Conservation (phyloP, 2,329 filamentous ascomycete genomes). For the Colletotrichum falcatum region DNA sequence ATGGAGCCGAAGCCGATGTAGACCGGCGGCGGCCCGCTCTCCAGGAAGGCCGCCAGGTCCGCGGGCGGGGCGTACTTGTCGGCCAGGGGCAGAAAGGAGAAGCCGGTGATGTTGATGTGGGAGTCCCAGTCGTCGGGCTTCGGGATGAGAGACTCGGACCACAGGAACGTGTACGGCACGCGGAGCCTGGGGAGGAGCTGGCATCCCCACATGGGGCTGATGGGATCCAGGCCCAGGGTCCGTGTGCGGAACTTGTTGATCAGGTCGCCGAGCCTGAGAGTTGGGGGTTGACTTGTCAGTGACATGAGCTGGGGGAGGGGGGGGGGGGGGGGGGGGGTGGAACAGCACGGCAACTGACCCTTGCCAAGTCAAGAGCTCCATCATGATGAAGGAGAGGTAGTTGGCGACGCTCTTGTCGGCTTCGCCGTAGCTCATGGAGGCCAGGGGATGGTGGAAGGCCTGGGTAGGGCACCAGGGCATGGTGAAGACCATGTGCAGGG, state of each 20-base stretch:
- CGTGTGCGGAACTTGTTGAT: slow-evolving; percentile 77
- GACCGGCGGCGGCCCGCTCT: slow-evolving; percentile 68
- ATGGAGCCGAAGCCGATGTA: slow-evolving; percentile 78
- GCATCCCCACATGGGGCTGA: slow-evolving; percentile 75
- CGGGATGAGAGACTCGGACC: slow-evolving; percentile 75
- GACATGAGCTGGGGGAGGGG: no score
- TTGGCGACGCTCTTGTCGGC: slow-evolving; percentile 73
- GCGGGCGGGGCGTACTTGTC: slow-evolving; percentile 64
- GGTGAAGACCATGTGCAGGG: slow-evolving; percentile 65
- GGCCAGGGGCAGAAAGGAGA: slow-evolving; percentile 69
- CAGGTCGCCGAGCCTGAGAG: slow-evolving; percentile 70
- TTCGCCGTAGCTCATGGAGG: slow-evolving; percentile 68
- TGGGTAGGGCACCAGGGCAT: slow-evolving; percentile 82
- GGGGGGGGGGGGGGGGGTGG: no score
- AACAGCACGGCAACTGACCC: slow-evolving; percentile 55
- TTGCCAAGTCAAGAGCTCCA: slow-evolving; percentile 82
- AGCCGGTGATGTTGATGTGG: slow-evolving; percentile 71
- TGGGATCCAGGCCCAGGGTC: slow-evolving; percentile 70
- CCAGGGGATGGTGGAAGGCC: slow-evolving; percentile 76
- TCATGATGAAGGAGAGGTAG: slow-evolving; percentile 75
- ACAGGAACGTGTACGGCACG: slow-evolving; percentile 78
- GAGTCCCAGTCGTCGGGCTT: slow-evolving; percentile 73
- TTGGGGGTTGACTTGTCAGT: slow-evolving; percentile 1
- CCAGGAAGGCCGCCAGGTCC: slow-evolving; percentile 66
- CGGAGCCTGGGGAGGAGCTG: slow-evolving; percentile 71